Evolutionary conservation across 139 green algal genomes (phyloP).

Genomic region (Haematococcus sp.): DNA sequence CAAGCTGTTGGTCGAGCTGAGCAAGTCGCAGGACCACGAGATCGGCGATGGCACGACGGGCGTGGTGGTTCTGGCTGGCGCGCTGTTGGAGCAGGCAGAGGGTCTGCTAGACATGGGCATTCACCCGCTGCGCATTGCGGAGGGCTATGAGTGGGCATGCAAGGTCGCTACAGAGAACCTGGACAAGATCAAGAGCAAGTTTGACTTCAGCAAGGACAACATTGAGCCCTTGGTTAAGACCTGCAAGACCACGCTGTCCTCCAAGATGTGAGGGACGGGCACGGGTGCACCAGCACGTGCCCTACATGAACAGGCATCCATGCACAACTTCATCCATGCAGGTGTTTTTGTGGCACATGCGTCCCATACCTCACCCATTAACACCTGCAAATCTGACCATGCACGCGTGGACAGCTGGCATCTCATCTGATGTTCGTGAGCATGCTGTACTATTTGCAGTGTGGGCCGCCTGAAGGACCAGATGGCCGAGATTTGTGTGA

Average conservation of each 20-base stretch:
- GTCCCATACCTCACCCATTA: no score
- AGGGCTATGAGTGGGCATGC: constrained; percentile 98
- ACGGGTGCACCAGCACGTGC: neutral
- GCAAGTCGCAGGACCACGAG: constrained; percentile 82
- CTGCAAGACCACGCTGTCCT: constrained; percentile 99
- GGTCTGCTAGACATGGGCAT: constrained; percentile 96
- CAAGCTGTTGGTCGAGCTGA: constrained; percentile 97
- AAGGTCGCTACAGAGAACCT: constrained; percentile 85
- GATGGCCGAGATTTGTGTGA: constrained; percentile 97
- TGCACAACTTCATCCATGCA: neutral
- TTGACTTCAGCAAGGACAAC: constrained; percentile 82
- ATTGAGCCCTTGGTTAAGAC: constrained; percentile 93
- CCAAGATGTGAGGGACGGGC: constrained; percentile 89
- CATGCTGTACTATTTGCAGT: no score
- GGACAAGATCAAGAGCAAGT: constrained; percentile 75
- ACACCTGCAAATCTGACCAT: no score
- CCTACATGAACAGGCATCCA: neutral
- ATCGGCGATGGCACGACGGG: constrained; percentile 95
- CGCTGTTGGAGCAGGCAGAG: constrained; percentile 80
- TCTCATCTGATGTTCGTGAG: no score
- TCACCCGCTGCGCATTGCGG: constrained; percentile 94
- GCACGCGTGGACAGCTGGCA: no score
- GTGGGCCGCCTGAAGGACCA: constrained; percentile 92
- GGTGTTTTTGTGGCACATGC: neutral
- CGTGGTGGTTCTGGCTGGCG: constrained; percentile 87